A percentile compares a stretch with the other conserved stretches of the same genome.
Evolutionary conservation across 1,284 basidiomycete species (phyloP).

Genomic region (Inonotus obliquus): DNA sequence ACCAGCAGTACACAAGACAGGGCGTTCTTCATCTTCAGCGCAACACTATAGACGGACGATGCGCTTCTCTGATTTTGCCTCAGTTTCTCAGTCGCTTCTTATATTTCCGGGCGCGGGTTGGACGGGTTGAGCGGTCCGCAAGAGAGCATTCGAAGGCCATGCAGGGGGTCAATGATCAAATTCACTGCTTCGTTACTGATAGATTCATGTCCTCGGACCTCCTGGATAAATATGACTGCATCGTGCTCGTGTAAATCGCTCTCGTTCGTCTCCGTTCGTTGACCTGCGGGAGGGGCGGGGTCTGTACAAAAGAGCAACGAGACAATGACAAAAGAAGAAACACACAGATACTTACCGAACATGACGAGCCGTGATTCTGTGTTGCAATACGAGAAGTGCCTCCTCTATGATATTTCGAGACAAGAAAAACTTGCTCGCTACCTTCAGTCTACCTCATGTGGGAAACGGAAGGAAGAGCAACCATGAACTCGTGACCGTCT

Average conservation of each 20-base stretch:
- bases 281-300: neutral
- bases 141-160: neutral
- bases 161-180: neutral
- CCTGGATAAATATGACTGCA: neutral
- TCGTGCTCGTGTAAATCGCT: no score
- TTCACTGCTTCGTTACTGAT: neutral
- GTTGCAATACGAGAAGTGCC: no score
- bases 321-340: no score
- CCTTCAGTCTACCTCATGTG: no score
- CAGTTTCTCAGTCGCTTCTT: neutral
- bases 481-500: no score
- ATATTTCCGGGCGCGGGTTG: neutral
- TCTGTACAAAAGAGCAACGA: neutral
- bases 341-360: no score
- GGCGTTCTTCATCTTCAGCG: constrained; percentile 1
- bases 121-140: constrained; percentile 2
- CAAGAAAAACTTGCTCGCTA: no score
- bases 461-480: no score
- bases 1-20: neutral
- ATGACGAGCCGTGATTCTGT: no score
- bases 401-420: no score
- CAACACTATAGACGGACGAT: neutral
- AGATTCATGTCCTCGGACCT: neutral
- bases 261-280: neutral
- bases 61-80: neutral